Evolutionary conservation across 2,329 filamentous ascomycete genomes (phyloP), one percentile per base, ranked within the genome.

Genomic region (Blastomyces silverae): DNA sequence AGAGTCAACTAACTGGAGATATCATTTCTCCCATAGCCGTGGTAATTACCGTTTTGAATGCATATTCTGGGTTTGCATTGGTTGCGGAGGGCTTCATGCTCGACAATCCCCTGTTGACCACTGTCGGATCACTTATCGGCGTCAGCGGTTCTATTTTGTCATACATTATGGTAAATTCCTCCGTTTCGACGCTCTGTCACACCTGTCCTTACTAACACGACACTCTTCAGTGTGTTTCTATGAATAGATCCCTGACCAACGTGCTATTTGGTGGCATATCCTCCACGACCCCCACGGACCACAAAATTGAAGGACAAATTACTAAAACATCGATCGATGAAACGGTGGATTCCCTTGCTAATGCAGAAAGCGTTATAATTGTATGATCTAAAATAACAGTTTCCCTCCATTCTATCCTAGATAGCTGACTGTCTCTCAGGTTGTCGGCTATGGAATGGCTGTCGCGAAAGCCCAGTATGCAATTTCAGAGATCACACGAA

Each of bases 1-100:
- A 39, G 10, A 39, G 2, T 10, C 46, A 62, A 44, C 31, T 28
- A 46, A 60, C 70, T 71, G 66, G 73, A 66, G 17, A 65, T 22
- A 55, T 37, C 13, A 56, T 25, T 22, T 44, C n/a, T 13, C 28
- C 58, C 5, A 56, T 68, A 83, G 81, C 89, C 17, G 91, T 95
- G 5, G 90, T 94, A 42, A 95, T 95, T 68, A 95, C 91, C 0
- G 91, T 96, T 0, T 78, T 96, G 25, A 96, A 96, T 70, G 91
- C 91, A 0, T 96, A 96, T 74, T 93, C 90, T 59, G 92, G 92
- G 15, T 96, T 96, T 65, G 92, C 92, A 0, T 82, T 96, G 2
- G 91, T 96, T 0, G 91, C 92, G 0, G 91, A 96, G 76, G 92
- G 92, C 0, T 88, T 96, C 74, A 96, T 96, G 92, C 81, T 96